These are phyloP conservation scores for Colletotrichum sp. DNA, from an alignment of 2,329 filamentous ascomycete genomes.

Conservation along the genomic window DNA sequence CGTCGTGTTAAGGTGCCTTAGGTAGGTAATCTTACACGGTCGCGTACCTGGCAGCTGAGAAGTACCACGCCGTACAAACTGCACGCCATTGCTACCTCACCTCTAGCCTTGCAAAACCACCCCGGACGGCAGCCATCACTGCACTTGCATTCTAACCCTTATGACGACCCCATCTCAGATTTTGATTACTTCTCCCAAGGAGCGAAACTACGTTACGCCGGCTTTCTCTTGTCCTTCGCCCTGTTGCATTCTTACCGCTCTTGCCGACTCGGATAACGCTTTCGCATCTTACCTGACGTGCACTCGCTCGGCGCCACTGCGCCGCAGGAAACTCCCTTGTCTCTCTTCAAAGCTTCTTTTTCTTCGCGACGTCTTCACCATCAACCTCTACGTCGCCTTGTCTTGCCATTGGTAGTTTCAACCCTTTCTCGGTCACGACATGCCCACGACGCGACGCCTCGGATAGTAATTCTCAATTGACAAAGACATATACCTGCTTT, in stretches of 20 bases:
- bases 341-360: neutral
- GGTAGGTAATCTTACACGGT: neutral
- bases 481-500: neutral
- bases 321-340: neutral
- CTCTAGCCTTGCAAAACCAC: neutral
- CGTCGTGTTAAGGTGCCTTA: neutral
- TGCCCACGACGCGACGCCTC: constrained; percentile 2
- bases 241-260: neutral
- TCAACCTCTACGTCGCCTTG: neutral
- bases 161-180: neutral
- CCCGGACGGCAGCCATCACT: neutral
- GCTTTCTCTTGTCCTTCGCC: neutral
- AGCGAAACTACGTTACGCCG: neutral
- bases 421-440: neutral
- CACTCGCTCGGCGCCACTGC: neutral
- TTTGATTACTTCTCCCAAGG: neutral
- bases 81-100: neutral
- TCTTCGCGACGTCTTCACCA: neutral
- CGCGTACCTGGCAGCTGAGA: neutral
- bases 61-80: neutral
- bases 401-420: neutral
- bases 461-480: neutral
- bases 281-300: neutral
- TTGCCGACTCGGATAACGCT: neutral
- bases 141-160: neutral